Conservation (phyloP, 106 monocot species). For the Gastrodia elata region DNA sequence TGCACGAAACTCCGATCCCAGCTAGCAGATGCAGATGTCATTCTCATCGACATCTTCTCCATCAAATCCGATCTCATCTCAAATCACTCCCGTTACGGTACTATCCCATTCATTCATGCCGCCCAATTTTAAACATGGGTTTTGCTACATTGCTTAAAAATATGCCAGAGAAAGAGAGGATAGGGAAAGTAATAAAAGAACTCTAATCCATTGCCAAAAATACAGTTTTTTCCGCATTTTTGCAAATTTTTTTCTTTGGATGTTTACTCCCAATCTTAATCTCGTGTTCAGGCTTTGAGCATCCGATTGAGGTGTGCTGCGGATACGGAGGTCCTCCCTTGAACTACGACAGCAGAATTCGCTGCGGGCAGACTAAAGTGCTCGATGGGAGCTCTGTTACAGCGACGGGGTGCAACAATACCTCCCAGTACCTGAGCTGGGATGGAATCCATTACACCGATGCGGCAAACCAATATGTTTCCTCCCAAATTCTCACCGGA, state of each 20-base stretch:
- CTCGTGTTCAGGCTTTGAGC: constrained; percentile 54
- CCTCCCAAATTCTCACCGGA: constrained; percentile 77
- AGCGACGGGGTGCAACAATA: constrained; percentile 52
- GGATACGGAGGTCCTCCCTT: constrained; percentile 70
- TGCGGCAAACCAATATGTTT: constrained; percentile 67
- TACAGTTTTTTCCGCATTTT: too few species aligned
- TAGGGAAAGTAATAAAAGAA: too few species aligned
- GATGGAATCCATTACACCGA: constrained; percentile 96
- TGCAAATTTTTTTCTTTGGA: background rate
- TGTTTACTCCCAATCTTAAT: background rate
- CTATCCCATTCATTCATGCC: background rate
- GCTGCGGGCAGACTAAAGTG: constrained; percentile 66
- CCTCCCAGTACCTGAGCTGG: constrained; percentile 60
- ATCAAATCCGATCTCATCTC: constrained; percentile 74
- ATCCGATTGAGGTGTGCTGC: constrained; percentile 61
- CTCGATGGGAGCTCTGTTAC: constrained; percentile 56
- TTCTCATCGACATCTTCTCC: constrained; percentile 60
- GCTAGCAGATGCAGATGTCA: constrained; percentile 51
- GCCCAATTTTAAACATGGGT: too few species aligned
- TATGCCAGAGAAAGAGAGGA: too few species aligned
- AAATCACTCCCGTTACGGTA: constrained; percentile 79
- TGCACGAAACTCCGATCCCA: constrained; percentile 48
- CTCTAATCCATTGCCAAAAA: too few species aligned
- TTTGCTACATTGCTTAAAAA: too few species aligned
- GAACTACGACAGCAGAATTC: constrained; percentile 55